A percentile compares a stretch with the other conserved stretches of the same genome.
phyloP scores from a whole-genome alignment of 2,329 filamentous ascomycete species.

The Myriangium duriaei region DNA sequence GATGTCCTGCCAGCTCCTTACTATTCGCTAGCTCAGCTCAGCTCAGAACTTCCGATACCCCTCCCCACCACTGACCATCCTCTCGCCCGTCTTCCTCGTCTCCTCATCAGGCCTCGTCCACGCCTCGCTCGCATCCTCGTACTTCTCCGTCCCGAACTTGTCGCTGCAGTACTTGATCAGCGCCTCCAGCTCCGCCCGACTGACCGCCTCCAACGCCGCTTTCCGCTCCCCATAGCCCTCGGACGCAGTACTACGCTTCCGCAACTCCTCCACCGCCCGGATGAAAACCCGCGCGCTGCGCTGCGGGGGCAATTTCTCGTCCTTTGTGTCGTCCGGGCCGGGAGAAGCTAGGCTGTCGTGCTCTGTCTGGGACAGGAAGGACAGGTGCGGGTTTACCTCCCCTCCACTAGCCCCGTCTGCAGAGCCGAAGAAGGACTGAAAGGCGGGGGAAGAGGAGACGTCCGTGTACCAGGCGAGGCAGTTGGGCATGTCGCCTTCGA shows the following conservation, averaged over 20 bases:
- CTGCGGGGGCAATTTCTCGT: constrained; percentile 11
- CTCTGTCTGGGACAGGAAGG: constrained; percentile 23
- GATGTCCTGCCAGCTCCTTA: no score
- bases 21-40: no score
- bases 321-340: constrained; percentile 7
- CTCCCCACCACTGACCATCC: constrained; percentile 33
- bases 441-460: constrained; percentile 27
- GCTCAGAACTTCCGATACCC: constrained; percentile 36
- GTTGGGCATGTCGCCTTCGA: constrained; percentile 40
- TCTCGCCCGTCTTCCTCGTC: constrained; percentile 28
- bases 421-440: constrained; percentile 23
- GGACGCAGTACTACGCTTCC: constrained; percentile 13
- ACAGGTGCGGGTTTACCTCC: constrained; percentile 15
- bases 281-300: constrained; percentile 21
- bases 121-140: constrained; percentile 31
- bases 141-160: constrained; percentile 32
- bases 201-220: constrained; percentile 23
- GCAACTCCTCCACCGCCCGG: constrained; percentile 26
- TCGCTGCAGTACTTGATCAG: constrained; percentile 32
- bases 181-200: constrained; percentile 28
- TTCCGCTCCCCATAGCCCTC: constrained; percentile 17
- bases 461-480: constrained; percentile 37
- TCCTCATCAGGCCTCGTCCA: constrained; percentile 32
- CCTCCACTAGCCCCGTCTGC: constrained; percentile 11
- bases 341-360: constrained; percentile 9